Base-by-base conservation (phyloP, 2,329 filamentous ascomycete species). In the Trichoderma endophyticum region DNA sequence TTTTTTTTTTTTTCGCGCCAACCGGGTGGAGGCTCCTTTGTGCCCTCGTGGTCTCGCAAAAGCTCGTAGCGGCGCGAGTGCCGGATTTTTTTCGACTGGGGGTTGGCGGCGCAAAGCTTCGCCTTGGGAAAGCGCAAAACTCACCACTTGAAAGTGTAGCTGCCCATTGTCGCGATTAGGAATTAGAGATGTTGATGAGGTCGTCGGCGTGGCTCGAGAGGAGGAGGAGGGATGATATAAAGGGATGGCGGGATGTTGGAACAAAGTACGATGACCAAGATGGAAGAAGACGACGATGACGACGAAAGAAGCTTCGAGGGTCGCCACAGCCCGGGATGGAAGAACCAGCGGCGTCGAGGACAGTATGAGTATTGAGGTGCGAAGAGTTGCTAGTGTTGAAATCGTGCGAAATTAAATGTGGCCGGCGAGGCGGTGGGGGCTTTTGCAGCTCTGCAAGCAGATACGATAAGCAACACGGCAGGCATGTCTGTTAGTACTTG, bases 101-200 rank as follows among this genome's bases (percentile, higher is more conserved):
- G 57, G 66, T 54, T 32, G 28, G 51, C 24, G 62, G 70, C 63
- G 60, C 62, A 72, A 63, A 71, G 51, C 34, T 39, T 70, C 57
- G 71, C 36, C 39, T 15, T 26, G 66, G 72, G 73, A 73, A 73
- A 74, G 36, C 66, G 70, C 70, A 73, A 71, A 36, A 81, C 89
- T 83, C 83, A 92, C 90, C 90, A 92, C 81, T 87, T 90, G 84
- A 92, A 92, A 65, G 89, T 89, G 80, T 89, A 92, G 83, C 84
- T 91, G 78, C 88, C 90, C 89, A 92, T 91, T 75, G 78, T 83
- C 78, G 75, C 72, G 72, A 76, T 72, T 76, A 76, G 39, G 24
- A 43, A 70, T 70, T 72, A 65, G 24, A 54, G 30, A 73, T 68
- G 51, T 18, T 61, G 36, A 59, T 30, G 36, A 71, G 36, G 51